Evolutionary conservation across 495 filamentous ascomycete genomes (phyloP).

Genomic region (Rhizodiscina lignyota): DNA sequence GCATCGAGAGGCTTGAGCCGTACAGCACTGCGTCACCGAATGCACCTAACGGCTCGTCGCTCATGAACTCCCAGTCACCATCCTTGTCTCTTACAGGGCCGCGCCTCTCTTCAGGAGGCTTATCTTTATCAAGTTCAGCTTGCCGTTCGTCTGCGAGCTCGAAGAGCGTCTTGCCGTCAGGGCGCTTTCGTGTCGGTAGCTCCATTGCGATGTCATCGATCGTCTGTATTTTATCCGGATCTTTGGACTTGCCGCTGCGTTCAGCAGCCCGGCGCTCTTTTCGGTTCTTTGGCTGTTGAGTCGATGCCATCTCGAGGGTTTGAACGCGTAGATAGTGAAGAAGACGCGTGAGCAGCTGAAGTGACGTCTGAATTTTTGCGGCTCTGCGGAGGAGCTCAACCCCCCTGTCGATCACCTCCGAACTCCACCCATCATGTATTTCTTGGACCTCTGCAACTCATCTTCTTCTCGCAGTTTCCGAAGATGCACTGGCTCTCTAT

Average conservation of each 20-base stretch:
- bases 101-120: constrained; percentile 12
- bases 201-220: constrained; percentile 34
- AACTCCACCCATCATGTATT: constrained; percentile 26
- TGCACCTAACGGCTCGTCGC: constrained; percentile 29
- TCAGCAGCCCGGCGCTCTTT: background rate
- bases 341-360: background rate
- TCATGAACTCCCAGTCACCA: constrained; percentile 11
- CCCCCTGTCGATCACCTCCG: too few species aligned
- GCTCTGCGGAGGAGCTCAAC: constrained; percentile 21
- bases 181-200: constrained; percentile 38
- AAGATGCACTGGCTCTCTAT: constrained; percentile 19
- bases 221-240: constrained; percentile 19
- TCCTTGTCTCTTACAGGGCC: constrained; percentile 17
- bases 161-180: constrained; percentile 40
- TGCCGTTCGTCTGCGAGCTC: constrained; percentile 42
- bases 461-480: too few species aligned
- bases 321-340: background rate
- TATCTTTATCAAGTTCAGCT: constrained; percentile 10
- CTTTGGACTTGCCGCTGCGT: background rate
- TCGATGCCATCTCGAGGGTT: background rate
- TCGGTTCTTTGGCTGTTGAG: background rate
- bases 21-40: constrained; percentile 46
- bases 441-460: too few species aligned
- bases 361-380: too few species aligned
- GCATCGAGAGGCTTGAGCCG: constrained; percentile 53